Evolutionary conservation across 2,329 filamentous ascomycete genomes (phyloP), one percentile per base, ranked within the genome.

Genomic region (Phialophora macrospora): DNA sequence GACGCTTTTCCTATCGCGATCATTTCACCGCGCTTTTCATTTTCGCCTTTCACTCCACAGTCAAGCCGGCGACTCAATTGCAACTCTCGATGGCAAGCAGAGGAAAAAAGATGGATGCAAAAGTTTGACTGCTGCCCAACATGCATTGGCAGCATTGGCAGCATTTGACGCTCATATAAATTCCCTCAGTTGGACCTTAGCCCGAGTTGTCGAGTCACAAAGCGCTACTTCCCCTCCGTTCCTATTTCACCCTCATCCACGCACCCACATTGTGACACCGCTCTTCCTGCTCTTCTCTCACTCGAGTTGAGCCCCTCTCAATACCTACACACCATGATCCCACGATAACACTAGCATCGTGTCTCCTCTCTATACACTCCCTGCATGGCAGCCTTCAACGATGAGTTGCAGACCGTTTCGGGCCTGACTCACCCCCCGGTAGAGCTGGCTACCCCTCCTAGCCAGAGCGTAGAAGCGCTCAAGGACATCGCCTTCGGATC

Each of bases 401-500:
- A 71, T 64, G 68, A 71, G 34, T 51, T 68, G 55, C 55, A 62
- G 20, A 41, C 64, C 34, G 68, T 66, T 51, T 51, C 56, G 55
- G 63, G 65, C 62, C 68, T 72, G 49, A 52, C 66, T 14, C 62
- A 65, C 57, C 59, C 60, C 55, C 41, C 30, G 5, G n/a, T 46
- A 51, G 17, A 61, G 52, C 11, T 41, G 66, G 54, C 57, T 30
- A 38, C 34, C 58, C 8, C 58, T 54, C 57, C 34, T 46, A 63
- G 12, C 63, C 83, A 87, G 73, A 83, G 83, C 57, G 71, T 83
- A 32, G 90, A 95, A 74, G 91, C 92, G 4, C 74, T 94, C 48
- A 93, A 97, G 78, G 93, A 98, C 75, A 87, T 99, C 63, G 75
- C 89, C 11, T 98, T 92, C 77, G 95, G 95, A 76, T 97, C 94